phyloP scores from a whole-genome alignment of 148 eudicot genomes.

The Heliamphora exappendiculata region DNA sequence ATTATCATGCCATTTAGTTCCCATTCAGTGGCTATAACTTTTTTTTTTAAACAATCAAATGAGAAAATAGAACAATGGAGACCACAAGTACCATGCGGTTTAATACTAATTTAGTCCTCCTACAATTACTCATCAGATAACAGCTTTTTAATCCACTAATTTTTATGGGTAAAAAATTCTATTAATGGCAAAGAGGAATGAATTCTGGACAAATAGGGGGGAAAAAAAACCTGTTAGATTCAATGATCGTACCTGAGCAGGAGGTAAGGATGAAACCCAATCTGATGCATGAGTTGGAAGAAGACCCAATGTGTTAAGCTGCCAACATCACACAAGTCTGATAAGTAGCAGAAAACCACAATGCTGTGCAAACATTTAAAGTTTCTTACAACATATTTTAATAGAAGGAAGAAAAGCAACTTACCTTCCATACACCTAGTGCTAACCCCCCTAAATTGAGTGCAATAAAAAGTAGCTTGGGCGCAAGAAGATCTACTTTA shows the following conservation, averaged over 20 bases:
- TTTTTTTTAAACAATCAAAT: too few relatives aligned
- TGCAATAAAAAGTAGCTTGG: constrained; percentile 72
- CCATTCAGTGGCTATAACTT: too few relatives aligned
- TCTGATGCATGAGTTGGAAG: constrained; percentile 96
- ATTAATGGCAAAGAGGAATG: too few relatives aligned
- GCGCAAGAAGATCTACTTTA: constrained; percentile 73
- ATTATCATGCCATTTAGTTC: too few relatives aligned
- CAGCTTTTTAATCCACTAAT: too few relatives aligned
- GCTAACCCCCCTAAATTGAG: constrained; percentile 77
- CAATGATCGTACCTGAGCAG: constrained; percentile 61
- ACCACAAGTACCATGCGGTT: too few relatives aligned
- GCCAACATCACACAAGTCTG: constrained; percentile 22
- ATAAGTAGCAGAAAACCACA: background rate
- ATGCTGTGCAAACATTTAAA: background rate
- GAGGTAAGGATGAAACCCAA: constrained; percentile 93
- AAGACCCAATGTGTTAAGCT: constrained; percentile 93
- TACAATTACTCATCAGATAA: too few relatives aligned
- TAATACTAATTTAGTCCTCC: too few relatives aligned
- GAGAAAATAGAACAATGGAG: too few relatives aligned
- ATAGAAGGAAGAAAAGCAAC: constrained; percentile 1
- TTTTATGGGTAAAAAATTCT: too few relatives aligned
- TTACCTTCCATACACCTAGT: constrained; percentile 89
- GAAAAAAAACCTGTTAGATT: too few relatives aligned
- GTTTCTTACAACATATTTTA: background rate
- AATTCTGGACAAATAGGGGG: too few relatives aligned